phyloP scores from a whole-genome alignment of 1,139 yeast species.

The Yamadazyma dendronema region DNA sequence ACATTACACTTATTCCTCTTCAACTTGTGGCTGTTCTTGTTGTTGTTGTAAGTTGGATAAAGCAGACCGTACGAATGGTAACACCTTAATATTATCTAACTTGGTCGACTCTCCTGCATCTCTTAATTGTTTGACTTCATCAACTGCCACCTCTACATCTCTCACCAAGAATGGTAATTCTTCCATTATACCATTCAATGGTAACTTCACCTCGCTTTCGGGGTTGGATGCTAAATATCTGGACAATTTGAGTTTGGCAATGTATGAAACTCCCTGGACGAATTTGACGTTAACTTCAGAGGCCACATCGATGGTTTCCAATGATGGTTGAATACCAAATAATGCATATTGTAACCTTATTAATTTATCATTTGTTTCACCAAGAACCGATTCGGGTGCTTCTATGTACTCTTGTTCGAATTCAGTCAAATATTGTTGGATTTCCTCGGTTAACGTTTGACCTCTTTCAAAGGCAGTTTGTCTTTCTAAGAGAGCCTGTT shows the following conservation, averaged over 20 bases:
- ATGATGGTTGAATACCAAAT: slow-evolving; percentile 66
- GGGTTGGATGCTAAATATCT: slow-evolving; percentile 24
- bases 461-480: slow-evolving; percentile 70
- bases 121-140: slow-evolving; percentile 47
- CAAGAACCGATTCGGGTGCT: slow-evolving; percentile 56
- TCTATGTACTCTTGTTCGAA: slow-evolving; percentile 59
- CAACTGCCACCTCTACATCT: slow-evolving; percentile 53
- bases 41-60: slow-evolving; percentile 22
- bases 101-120: slow-evolving; percentile 25
- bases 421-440: slow-evolving; percentile 50
- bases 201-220: slow-evolving; percentile 21
- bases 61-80: slow-evolving; percentile 40
- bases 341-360: slow-evolving; percentile 78
- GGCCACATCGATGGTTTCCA: slow-evolving; percentile 38
- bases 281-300: slow-evolving; percentile 58
- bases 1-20: no score
- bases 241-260: slow-evolving; percentile 64
- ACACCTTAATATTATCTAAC: slow-evolving; percentile 42
- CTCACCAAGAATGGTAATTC: slow-evolving; percentile 43
- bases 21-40: no score
- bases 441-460: slow-evolving; percentile 43
- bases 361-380: slow-evolving; percentile 63
- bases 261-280: slow-evolving; percentile 63
- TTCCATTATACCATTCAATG: slow-evolving; percentile 42
- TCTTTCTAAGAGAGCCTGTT: slow-evolving; percentile 86